A percentile compares a stretch with the other conserved stretches of the same genome.
Evolutionary conservation across 805 yeast species (phyloP).

Genomic region (Tetrapisispora namnaoensis): DNA sequence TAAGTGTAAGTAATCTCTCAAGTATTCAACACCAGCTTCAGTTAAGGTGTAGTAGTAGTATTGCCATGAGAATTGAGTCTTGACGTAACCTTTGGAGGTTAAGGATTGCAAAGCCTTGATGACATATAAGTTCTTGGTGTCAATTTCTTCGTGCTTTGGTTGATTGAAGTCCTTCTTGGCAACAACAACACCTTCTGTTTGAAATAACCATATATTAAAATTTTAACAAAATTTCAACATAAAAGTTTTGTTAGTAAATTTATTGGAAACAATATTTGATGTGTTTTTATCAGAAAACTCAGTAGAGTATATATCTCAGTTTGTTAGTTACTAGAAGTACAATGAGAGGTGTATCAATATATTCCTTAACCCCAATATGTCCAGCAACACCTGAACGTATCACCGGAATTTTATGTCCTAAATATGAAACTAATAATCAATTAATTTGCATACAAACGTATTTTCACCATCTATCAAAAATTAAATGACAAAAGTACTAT

Average conservation of each 20-base stretch:
- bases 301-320: too few relatives aligned
- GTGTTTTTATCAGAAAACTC: too few relatives aligned
- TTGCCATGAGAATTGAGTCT: slow-evolving; percentile 99
- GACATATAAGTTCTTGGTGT: slow-evolving; percentile 93
- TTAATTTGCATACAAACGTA: too few relatives aligned
- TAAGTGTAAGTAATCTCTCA: slow-evolving; percentile 95
- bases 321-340: too few relatives aligned
- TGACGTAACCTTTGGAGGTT: slow-evolving; percentile 97
- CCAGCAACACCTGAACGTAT: too few relatives aligned
- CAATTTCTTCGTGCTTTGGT: slow-evolving; percentile 96
- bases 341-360: too few relatives aligned
- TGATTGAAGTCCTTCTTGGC: slow-evolving; percentile 98
- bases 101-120: slow-evolving; percentile 99
- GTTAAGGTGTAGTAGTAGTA: slow-evolving; percentile 99
- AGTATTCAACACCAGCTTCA: slow-evolving; percentile 98
- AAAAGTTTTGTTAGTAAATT: background rate
- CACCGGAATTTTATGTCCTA: too few relatives aligned
- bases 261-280: background rate
- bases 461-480: too few relatives aligned
- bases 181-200: slow-evolving; percentile 95
- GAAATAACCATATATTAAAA: background rate
- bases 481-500: too few relatives aligned
- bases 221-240: background rate
- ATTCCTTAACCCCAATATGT: too few relatives aligned
- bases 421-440: too few relatives aligned